These are phyloP conservation scores for Colletotrichum brevisporum DNA, from an alignment of 2,329 filamentous ascomycete genomes.

Conservation along the genomic window DNA sequence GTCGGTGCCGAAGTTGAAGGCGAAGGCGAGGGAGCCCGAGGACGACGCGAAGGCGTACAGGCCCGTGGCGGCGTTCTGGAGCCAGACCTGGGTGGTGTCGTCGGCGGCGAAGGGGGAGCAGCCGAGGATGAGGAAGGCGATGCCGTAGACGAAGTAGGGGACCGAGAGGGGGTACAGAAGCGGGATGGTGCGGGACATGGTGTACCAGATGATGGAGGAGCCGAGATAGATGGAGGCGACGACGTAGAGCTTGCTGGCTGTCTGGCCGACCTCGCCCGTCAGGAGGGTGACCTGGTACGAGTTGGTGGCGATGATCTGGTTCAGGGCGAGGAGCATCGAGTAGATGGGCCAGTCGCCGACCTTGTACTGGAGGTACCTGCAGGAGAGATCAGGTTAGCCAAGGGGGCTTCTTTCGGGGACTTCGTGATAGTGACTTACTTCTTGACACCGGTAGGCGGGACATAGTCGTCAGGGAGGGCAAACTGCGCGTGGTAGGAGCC, in stretches of 20 bases:
- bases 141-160: conserved; percentile 74
- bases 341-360: conserved; percentile 76
- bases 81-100: conserved; percentile 54
- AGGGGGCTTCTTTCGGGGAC: not conserved
- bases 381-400: not conserved
- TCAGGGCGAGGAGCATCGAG: conserved; percentile 71
- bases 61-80: conserved; percentile 73
- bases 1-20: conserved; percentile 77
- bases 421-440: conserved; percentile 51
- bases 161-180: conserved; percentile 69
- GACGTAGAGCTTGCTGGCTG: conserved; percentile 70
- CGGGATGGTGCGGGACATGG: conserved; percentile 70
- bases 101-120: conserved; percentile 67
- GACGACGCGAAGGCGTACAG: conserved; percentile 75
- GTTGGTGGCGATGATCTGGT: conserved; percentile 76
- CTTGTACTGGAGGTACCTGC: conserved; percentile 60
- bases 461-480: conserved; percentile 67
- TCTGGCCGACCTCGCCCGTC: conserved; percentile 73
- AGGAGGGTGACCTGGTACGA: conserved; percentile 79
- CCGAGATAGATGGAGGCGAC: conserved; percentile 72
- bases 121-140: conserved; percentile 74
- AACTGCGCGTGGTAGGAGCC: conserved; percentile 64
- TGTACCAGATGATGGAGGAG: conserved; percentile 74
- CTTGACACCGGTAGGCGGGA: conserved; percentile 68
- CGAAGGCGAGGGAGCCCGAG: conserved; percentile 75